A percentile compares a stretch with the other conserved stretches of the same genome.
Conservation (phyloP, 1,284 basidiomycete genomes). For the Naganishia liquefaciens region DNA sequence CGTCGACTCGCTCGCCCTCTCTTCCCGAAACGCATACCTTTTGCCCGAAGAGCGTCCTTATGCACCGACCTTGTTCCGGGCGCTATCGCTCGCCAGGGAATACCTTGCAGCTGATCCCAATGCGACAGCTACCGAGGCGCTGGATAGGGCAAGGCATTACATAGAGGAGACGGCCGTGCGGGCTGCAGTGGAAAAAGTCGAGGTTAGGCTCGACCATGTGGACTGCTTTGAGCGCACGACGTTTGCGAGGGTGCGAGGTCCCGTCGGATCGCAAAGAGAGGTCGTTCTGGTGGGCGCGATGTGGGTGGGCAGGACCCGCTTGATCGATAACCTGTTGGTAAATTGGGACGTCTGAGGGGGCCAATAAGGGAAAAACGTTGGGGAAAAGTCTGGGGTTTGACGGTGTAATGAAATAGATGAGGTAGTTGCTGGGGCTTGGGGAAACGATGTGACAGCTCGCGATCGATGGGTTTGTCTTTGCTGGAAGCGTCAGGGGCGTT, state of each 20-base stretch:
- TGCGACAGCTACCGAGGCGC: conserved; percentile 35
- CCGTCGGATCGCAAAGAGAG: conserved; percentile 52
- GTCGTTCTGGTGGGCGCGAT: conserved; percentile 85
- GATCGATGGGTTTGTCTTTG: no score
- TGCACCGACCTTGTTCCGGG: conserved; percentile 72
- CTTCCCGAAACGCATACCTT: conserved; percentile 88
- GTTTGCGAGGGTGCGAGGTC: conserved; percentile 63
- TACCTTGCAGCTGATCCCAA: conserved; percentile 28
- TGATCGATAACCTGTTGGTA: conserved; percentile 90
- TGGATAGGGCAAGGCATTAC: conserved; percentile 48
- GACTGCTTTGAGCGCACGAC: conserved; percentile 80
- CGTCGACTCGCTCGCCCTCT: conserved; percentile 73
- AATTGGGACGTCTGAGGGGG: conserved; percentile 57
- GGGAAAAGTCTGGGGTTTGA: not conserved
- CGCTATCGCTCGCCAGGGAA: conserved; percentile 62
- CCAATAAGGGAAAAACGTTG: not conserved
- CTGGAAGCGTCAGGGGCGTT: no score
- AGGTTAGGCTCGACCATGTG: conserved; percentile 77
- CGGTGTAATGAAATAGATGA: no score
- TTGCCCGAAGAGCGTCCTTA: conserved; percentile 63
- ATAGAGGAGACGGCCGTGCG: conserved; percentile 42
- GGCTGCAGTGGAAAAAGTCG: conserved; percentile 56
- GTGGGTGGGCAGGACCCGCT: conserved; percentile 79
- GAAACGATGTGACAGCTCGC: no score
- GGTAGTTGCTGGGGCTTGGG: no score